Base-by-base conservation (phyloP, 129 eudicot genomes). In the Calendula officinalis region DNA sequence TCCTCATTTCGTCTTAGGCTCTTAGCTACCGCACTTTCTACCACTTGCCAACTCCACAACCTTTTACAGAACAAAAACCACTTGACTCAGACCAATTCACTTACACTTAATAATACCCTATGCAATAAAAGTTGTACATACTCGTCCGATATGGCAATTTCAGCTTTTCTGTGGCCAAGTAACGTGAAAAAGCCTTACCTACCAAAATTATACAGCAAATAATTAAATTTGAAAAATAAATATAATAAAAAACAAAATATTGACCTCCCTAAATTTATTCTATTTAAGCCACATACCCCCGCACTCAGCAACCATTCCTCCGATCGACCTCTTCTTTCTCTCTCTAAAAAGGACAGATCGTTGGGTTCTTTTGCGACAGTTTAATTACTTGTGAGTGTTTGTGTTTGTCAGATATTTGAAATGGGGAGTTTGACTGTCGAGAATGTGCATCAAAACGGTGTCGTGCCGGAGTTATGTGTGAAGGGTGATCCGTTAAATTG, bases 401-500 rank as follows among this genome's bases (percentile, higher is more conserved):
- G 64, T 47, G 62, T 12, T 5, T 50, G 4, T 5, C 6, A 9
- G 7, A 5, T 55, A 1, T 3, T 10, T 55, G 15, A 38, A 59
- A 77, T 77, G 81, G 86, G 72, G 5, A 68, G 77, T 50, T 64
- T 61, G 15, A 62, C 41, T 13, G 44, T 49, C 8, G 81, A 64
- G n/a, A 80, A 62, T 30, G 89, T 68, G 33, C 43, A 74, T 42
- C 44, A 33, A 50, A 78, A 69, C 15, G 83, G 77, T 1, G 54
- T 10, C 0, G 59, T 2, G 2, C 7, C 51, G 5, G 76, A 34
- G 58, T 69, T 82, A 4, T 85, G 96, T 66, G 40, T 80, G 62
- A 74, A 58, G 32, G 53, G 76, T 1, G 96, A 89, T 54, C 90
- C 94, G 4, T 63, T 89, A 58, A 85, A 83, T 65, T 89, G 94